These are phyloP conservation scores for Daldinia caldariorum DNA, from an alignment of 495 filamentous ascomycete species.

Conservation along the genomic window DNA sequence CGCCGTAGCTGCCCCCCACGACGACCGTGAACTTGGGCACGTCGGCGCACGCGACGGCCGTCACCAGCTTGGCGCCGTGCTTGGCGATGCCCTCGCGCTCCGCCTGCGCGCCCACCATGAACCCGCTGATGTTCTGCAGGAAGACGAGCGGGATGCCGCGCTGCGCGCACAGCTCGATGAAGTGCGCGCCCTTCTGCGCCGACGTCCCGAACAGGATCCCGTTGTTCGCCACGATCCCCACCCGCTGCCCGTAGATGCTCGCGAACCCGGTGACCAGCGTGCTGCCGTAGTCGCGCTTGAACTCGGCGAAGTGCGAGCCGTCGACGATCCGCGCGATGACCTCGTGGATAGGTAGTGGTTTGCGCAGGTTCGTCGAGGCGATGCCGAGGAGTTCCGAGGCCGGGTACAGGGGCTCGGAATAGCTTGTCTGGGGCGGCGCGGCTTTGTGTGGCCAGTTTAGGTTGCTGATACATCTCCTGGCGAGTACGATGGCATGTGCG, in stretches of 20 bases:
- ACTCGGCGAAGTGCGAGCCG: constrained; percentile 88
- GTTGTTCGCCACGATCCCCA: constrained; percentile 96
- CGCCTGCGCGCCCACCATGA: constrained; percentile 96
- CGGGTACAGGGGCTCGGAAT: constrained; percentile 81
- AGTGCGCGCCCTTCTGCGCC: constrained; percentile 93
- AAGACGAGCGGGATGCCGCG: constrained; percentile 90
- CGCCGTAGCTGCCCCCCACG: constrained; percentile 87
- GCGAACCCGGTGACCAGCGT: constrained; percentile 96
- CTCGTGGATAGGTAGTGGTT: constrained; percentile 84
- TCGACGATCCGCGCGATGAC: constrained; percentile 96
- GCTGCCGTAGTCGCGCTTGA: constrained; percentile 90
- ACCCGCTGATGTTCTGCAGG: constrained; percentile 95
- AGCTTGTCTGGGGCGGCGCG: constrained; percentile 34
- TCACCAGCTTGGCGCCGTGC: constrained; percentile 97
- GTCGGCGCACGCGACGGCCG: constrained; percentile 91
- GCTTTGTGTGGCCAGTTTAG: constrained; percentile 77
- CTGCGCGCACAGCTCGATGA: constrained; percentile 96
- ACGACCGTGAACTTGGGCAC: constrained; percentile 98
- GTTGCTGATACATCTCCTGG: constrained; percentile 83
- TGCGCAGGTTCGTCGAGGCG: constrained; percentile 85
- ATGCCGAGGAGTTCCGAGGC: constrained; percentile 85
- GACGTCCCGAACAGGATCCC: constrained; percentile 95
- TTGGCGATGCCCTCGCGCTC: constrained; percentile 97
- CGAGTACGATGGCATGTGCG: constrained; percentile 89
- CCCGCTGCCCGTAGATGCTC: constrained; percentile 85